Percentiles rank a stretch among this genome's conserved stretches.
phyloP scores from a whole-genome alignment of 2,329 filamentous ascomycete genomes.

The Trichoderma guizhouense region DNA sequence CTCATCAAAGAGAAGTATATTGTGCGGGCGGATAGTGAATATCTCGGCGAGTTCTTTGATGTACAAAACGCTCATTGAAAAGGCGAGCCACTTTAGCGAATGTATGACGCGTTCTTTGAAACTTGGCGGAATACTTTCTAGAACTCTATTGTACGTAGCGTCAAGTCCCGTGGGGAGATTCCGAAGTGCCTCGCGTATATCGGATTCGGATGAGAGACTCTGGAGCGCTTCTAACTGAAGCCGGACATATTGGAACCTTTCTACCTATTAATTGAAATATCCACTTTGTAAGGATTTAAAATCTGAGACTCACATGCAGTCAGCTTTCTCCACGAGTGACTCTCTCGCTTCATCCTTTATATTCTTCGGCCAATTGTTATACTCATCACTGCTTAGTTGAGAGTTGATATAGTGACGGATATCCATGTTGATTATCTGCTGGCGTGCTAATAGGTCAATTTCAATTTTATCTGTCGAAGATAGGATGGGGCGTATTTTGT shows the following conservation, averaged over 20 bases:
- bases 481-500: not conserved
- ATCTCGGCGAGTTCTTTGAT: not conserved
- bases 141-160: not conserved
- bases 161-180: not conserved
- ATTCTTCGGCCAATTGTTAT: not conserved
- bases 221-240: not conserved
- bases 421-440: not conserved
- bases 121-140: not conserved
- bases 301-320: not conserved
- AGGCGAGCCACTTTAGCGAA: not conserved
- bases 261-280: not conserved
- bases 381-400: not conserved
- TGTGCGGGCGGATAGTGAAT: not conserved
- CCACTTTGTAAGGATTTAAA: rapidly evolving
- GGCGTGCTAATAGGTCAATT: not conserved
- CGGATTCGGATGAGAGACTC: rapidly evolving
- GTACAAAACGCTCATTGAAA: not conserved
- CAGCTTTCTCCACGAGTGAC: not conserved
- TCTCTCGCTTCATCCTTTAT: not conserved
- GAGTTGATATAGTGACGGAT: not conserved
- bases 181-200: not conserved
- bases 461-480: not conserved
- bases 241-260: not conserved
- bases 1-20: not conserved
- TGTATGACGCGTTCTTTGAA: not conserved